Evolutionary conservation across 169 alveolate genomes (phyloP), one percentile per base, ranked within the genome.

Genomic region (Babesia microti): DNA sequence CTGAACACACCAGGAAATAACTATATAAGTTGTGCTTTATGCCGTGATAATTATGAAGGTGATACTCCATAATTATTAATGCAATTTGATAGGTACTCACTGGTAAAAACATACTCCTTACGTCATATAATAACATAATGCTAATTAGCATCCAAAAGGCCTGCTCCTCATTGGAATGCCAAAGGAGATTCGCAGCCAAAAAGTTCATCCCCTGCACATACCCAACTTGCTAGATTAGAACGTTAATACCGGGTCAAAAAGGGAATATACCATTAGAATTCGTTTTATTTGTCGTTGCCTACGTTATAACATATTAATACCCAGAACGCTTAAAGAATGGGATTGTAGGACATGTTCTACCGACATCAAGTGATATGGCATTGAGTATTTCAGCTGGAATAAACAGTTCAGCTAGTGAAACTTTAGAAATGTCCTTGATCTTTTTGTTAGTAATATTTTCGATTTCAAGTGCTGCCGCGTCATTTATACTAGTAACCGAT

Each of bases 151-250:
- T 59, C 83, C 81, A 60, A 61, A 80, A 83, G 22, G 85, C 85
- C 23, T 72, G 73, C 41, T 75, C 71, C 57, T 83, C 91, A 45
- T 54, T 78, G 47, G 84, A 57, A 65, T 84, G 92, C 86, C 86
- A 83, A 27, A 84, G 59, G 55, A 84, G 68, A 43, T 72, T 68
- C 6, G 85, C 91, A 6, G 69, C 90, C 12, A 84, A 59, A 30
- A 84, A 84, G 48, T 84, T 84, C 71, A 84, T 63, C 17, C 92
- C 92, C 52, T 84, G 92, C 29, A 80, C 90, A 50, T 84, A 84
- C 27, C 88, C 85, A 18, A 80, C 86, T 14, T 72, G 59, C 60
- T 50, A 34, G 2, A 37, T 6, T 18, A 5, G 5, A 32, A 6
- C 3, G 29, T 12, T 30, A 4, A 6, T 18, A 24, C 75, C 0